Conservation (phyloP, 2,329 filamentous ascomycete species). For the Clonostachys chloroleuca region DNA sequence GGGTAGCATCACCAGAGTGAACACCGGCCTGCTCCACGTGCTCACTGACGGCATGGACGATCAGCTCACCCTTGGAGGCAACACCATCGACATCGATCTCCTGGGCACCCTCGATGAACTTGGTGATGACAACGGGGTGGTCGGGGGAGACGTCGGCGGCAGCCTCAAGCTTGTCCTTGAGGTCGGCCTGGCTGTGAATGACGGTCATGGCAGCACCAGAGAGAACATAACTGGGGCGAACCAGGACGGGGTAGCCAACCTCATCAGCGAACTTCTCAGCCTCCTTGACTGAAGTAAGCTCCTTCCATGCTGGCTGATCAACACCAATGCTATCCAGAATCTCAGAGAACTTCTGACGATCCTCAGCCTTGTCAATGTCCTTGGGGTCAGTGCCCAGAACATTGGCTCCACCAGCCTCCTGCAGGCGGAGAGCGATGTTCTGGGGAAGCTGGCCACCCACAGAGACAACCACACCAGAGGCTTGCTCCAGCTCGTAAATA, state of each 20-base stretch:
- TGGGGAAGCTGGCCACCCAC: constrained; percentile 95
- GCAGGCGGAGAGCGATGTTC: constrained; percentile 92
- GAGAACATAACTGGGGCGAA: constrained; percentile 91
- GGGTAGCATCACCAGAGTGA: constrained; percentile 94
- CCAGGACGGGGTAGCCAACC: constrained; percentile 91
- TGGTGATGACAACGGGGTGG: constrained; percentile 95
- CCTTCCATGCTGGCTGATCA: constrained; percentile 97
- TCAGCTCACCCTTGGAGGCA: constrained; percentile 76
- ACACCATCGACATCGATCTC: constrained; percentile 98
- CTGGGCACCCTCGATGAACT: constrained; percentile 94
- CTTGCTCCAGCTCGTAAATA: constrained; percentile 89
- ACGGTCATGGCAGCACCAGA: constrained; percentile 99
- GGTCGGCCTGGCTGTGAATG: constrained; percentile 80
- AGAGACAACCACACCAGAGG: constrained; percentile 86
- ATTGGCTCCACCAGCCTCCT: constrained; percentile 85
- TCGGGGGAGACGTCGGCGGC: constrained; percentile 90
- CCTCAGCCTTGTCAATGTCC: constrained; percentile 97
- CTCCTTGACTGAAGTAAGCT: constrained; percentile 83
- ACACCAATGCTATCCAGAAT: constrained; percentile 96
- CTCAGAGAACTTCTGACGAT: constrained; percentile 96
- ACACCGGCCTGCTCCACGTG: constrained; percentile 97
- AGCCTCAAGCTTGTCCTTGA: constrained; percentile 91
- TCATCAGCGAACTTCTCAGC: constrained; percentile 82
- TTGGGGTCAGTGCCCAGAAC: constrained; percentile 88
- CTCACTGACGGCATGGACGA: constrained; percentile 90